Percentiles rank a stretch among this genome's conserved stretches.
phyloP scores from a whole-genome alignment of 176 grass and related monocot species.

The Oryza rufipogon region DNA sequence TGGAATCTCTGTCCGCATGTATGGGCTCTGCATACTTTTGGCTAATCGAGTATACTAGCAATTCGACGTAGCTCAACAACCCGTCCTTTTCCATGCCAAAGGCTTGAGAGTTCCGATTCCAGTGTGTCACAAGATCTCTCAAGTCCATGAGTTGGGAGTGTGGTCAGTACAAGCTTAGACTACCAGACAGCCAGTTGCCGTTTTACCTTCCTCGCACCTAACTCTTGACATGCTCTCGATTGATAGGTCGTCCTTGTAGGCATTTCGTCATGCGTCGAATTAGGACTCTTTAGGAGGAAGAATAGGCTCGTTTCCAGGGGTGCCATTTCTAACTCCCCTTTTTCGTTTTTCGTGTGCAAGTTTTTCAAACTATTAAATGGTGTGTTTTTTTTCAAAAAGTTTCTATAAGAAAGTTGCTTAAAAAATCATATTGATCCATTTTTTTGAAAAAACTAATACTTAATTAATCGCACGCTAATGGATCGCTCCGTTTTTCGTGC shows the following conservation, averaged over 20 bases:
- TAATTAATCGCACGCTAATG: no score
- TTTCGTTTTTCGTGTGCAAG: no score
- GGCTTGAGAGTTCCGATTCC: slow-evolving; percentile 5
- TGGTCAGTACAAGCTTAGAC: slow-evolving; percentile 24
- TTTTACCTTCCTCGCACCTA: slow-evolving; percentile 51
- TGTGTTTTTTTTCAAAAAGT: no score
- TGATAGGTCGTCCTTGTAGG: not conserved
- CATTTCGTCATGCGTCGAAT: slow-evolving; percentile 41
- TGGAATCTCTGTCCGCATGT: not conserved
- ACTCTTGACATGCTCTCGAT: slow-evolving; percentile 33
- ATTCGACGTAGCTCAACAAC: slow-evolving; percentile 37
- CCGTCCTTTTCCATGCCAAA: slow-evolving; percentile 35
- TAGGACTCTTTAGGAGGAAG: not conserved
- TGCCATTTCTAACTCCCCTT: no score
- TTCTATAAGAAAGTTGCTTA: no score
- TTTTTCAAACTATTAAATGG: no score
- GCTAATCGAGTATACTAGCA: not conserved
- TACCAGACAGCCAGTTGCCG: slow-evolving; percentile 8
- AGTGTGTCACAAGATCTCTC: slow-evolving; percentile 18
- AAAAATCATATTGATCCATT: no score
- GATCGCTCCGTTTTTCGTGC: no score
- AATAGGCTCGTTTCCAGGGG: no score
- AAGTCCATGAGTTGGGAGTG: slow-evolving; percentile 33
- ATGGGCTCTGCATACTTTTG: slow-evolving; percentile 31
- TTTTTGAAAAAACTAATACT: no score